These are phyloP conservation scores for Ophiosphaerella narmari DNA, from an alignment of 2,329 filamentous ascomycete species.

Conservation along the genomic window DNA sequence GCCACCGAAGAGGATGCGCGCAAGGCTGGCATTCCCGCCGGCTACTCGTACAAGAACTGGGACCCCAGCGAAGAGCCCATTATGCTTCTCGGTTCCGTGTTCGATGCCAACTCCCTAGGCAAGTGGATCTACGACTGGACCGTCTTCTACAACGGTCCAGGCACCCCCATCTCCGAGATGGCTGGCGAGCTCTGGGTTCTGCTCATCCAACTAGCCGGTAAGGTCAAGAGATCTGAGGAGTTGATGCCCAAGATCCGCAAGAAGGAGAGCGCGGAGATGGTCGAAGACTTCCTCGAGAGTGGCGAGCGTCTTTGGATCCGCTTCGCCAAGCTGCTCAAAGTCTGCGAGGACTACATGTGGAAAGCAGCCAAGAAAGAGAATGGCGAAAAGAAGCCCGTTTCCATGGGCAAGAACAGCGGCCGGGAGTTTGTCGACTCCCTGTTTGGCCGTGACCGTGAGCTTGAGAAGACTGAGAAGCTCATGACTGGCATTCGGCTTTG, in stretches of 20 bases:
- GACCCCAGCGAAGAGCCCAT: conserved; percentile 93
- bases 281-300: conserved; percentile 88
- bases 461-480: conserved; percentile 87
- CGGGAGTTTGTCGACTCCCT: conserved; percentile 96
- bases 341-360: conserved; percentile 94
- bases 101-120: conserved; percentile 94
- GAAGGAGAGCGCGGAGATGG: conserved; percentile 74
- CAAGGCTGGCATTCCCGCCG: conserved; percentile 73
- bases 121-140: conserved; percentile 99
- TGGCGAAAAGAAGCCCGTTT: conserved; percentile 62
- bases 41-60: conserved; percentile 98
- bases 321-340: conserved; percentile 83
- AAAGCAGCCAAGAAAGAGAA: conserved; percentile 75
- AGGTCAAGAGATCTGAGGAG: conserved; percentile 89
- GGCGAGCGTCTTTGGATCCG: conserved; percentile 86
- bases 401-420: conserved; percentile 88
- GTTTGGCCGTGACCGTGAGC: conserved; percentile 87
- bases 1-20: conserved; percentile 70
- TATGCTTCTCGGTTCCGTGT: conserved; percentile 90
- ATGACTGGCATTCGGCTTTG: conserved; percentile 88
- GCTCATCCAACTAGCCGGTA: conserved; percentile 89
- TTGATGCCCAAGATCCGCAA: conserved; percentile 72
- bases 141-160: conserved; percentile 82
- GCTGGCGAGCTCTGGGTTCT: conserved; percentile 95
- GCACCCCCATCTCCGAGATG: conserved; percentile 83